phyloP scores from a whole-genome alignment of 495 filamentous ascomycete genomes.

The Hyphodiscus hymeniophilus region DNA sequence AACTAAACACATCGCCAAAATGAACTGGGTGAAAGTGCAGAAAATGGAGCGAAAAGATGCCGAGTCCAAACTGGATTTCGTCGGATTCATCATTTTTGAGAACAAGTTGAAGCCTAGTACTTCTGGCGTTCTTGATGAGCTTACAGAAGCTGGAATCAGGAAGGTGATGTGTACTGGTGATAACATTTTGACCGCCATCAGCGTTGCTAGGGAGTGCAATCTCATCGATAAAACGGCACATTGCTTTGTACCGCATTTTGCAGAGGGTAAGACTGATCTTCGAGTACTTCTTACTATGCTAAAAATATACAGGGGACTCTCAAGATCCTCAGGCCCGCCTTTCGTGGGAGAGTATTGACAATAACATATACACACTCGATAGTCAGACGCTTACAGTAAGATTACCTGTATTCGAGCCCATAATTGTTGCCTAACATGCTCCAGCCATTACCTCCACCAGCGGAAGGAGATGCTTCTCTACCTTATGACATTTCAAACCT shows the following conservation, averaged over 20 bases:
- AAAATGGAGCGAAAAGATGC: slow-evolving; percentile 83
- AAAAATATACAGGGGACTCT: slow-evolving; percentile 39
- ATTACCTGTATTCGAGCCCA: neutral
- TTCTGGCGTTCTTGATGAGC: slow-evolving; percentile 65
- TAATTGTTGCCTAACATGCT: slow-evolving; percentile 19
- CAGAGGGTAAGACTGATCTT: slow-evolving; percentile 45
- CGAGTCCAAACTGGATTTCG: slow-evolving; percentile 73
- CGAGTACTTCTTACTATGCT: neutral
- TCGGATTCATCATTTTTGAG: slow-evolving; percentile 97
- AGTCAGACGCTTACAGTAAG: slow-evolving; percentile 63
- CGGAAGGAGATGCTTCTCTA: slow-evolving; percentile 67
- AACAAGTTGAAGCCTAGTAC: slow-evolving; percentile 93
- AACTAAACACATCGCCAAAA: slow-evolving; percentile 72
- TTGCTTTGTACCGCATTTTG: slow-evolving; percentile 87
- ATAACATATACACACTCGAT: slow-evolving; percentile 66
- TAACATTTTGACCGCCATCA: slow-evolving; percentile 96
- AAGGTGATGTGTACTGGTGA: slow-evolving; percentile 98
- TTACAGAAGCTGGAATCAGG: slow-evolving; percentile 78
- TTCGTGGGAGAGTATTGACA: slow-evolving; percentile 88
- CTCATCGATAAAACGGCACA: slow-evolving; percentile 72
- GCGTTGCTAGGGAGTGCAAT: slow-evolving; percentile 87
- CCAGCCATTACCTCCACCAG: slow-evolving; percentile 60
- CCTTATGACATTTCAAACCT: slow-evolving; percentile 75
- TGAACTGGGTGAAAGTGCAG: slow-evolving; percentile 89
- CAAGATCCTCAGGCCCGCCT: slow-evolving; percentile 62